A percentile compares a stretch with the other conserved stretches of the same genome.
Evolutionary conservation across 2,329 filamentous ascomycete genomes (phyloP).

Genomic region (Aspergillus eucalypticola): DNA sequence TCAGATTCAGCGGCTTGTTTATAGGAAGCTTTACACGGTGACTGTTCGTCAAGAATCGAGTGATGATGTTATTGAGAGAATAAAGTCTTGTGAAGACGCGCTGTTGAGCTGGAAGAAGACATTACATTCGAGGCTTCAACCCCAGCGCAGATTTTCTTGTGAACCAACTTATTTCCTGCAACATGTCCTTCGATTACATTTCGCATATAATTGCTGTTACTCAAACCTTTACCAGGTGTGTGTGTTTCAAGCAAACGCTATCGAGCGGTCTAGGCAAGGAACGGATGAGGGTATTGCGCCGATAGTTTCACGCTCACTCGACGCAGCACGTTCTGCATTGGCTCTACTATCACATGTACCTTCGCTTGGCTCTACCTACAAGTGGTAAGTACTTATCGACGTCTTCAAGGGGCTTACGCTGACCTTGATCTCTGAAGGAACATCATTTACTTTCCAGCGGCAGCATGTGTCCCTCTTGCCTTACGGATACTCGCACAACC

Average conservation of each 20-base stretch:
- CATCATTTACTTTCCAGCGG: slow-evolving; percentile 19
- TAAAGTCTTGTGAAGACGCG: slow-evolving; percentile 14
- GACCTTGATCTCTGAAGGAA: slow-evolving; percentile 6
- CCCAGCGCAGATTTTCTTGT: slow-evolving; percentile 2
- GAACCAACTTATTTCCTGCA: slow-evolving; percentile 8
- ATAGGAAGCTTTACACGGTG: slow-evolving; percentile 14
- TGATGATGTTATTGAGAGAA: slow-evolving; percentile 2
- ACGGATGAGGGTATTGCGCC: neutral
- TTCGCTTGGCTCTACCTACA: slow-evolving; percentile 11
- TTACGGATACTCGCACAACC: neutral
- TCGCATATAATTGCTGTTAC: slow-evolving; percentile 21
- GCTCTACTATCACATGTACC: neutral
- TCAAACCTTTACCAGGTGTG: slow-evolving; percentile 19
- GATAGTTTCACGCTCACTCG: slow-evolving; percentile 1
- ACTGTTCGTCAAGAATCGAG: slow-evolving; percentile 1
- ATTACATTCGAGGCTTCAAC: slow-evolving; percentile 7
- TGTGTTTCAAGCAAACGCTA: neutral
- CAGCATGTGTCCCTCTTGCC: slow-evolving; percentile 14
- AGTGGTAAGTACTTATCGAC: slow-evolving; percentile 1
- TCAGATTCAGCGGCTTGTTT: slow-evolving; percentile 17
- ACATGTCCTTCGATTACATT: slow-evolving; percentile 20
- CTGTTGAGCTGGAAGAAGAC: slow-evolving; percentile 16
- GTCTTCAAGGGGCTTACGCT: neutral
- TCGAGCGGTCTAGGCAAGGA: neutral
- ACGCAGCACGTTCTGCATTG: slow-evolving; percentile 15